Evolutionary conservation across 495 filamentous ascomycete species (phyloP).

Genomic region (Penicillium taxi): DNA sequence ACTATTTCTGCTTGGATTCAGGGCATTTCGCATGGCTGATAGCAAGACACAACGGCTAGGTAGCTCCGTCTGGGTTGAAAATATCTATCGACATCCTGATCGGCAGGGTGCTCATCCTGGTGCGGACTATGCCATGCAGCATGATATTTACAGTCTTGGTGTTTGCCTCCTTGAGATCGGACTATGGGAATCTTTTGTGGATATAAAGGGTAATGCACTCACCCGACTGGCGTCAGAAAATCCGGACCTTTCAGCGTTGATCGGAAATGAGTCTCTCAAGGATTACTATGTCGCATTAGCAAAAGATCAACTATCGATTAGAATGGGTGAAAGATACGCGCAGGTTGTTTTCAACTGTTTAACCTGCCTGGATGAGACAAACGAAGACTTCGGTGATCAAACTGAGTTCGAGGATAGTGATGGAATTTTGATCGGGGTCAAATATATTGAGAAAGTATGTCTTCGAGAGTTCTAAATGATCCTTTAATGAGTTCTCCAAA

Average conservation of each 20-base stretch:
- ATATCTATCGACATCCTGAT: slow-evolving; percentile 51
- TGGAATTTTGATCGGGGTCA: slow-evolving; percentile 41
- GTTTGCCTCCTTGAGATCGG: not conserved
- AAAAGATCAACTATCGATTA: slow-evolving; percentile 26
- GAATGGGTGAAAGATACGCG: slow-evolving; percentile 45
- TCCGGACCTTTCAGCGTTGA: not conserved
- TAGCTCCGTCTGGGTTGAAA: slow-evolving; percentile 35
- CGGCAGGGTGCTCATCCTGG: slow-evolving; percentile 37
- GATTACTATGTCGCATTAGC: slow-evolving; percentile 18
- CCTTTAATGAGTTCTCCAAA: too few relatives aligned
- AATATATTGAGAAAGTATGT: slow-evolving; percentile 44
- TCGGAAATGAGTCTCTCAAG: not conserved
- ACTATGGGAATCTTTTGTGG: slow-evolving; percentile 10
- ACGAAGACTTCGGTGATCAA: slow-evolving; percentile 38
- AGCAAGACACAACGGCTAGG: slow-evolving; percentile 30
- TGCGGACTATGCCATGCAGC: slow-evolving; percentile 8
- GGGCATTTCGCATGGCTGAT: slow-evolving; percentile 32
- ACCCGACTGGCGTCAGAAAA: not conserved
- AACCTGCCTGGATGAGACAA: slow-evolving; percentile 45
- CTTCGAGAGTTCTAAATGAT: not conserved
- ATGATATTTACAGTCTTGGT: slow-evolving; percentile 1
- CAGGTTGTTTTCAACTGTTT: slow-evolving; percentile 46
- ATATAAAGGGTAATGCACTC: not conserved
- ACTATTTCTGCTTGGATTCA: slow-evolving; percentile 36
- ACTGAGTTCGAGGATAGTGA: slow-evolving; percentile 43